Conservation (phyloP, 257 asterid genomes). For the Gardenia jasminoides region DNA sequence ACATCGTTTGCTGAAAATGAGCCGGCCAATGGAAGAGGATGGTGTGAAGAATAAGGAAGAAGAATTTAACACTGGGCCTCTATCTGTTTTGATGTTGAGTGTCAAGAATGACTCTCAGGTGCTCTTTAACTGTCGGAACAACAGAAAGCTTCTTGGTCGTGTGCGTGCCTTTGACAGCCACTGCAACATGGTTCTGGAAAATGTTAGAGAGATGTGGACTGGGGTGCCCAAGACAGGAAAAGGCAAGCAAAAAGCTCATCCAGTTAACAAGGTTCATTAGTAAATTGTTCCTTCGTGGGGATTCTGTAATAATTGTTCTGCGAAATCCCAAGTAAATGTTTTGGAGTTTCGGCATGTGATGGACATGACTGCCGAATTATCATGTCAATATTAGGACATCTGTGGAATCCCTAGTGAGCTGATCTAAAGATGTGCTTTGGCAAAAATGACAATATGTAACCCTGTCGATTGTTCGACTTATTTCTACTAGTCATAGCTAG, state of each 20-base stretch:
- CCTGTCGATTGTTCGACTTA: neutral
- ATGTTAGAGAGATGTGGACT: constrained; percentile 90
- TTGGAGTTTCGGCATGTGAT: neutral
- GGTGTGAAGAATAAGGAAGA: constrained; percentile 61
- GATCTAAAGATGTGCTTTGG: neutral
- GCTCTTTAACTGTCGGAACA: constrained; percentile 84
- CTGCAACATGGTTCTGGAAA: constrained; percentile 93
- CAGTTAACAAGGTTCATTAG: constrained; percentile 89
- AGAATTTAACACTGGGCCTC: constrained; percentile 97
- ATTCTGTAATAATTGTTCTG: constrained; percentile 66
- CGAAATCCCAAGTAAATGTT: constrained; percentile 63
- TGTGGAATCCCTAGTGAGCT: neutral
- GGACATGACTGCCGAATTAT: neutral
- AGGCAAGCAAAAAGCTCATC: constrained; percentile 93
- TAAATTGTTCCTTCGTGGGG: constrained; percentile 68
- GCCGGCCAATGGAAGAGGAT: no score
- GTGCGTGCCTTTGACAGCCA: constrained; percentile 90
- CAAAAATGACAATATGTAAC: neutral
- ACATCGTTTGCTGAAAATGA: constrained; percentile 7
- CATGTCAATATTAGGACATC: neutral
- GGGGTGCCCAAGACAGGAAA: constrained; percentile 93
- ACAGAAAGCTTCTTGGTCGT: constrained; percentile 83
- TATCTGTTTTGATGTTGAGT: constrained; percentile 68
- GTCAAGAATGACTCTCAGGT: constrained; percentile 64
- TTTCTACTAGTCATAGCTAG: no score